phyloP scores from a whole-genome alignment of 2,329 filamentous ascomycete genomes.

The Fusarium lateritium region DNA sequence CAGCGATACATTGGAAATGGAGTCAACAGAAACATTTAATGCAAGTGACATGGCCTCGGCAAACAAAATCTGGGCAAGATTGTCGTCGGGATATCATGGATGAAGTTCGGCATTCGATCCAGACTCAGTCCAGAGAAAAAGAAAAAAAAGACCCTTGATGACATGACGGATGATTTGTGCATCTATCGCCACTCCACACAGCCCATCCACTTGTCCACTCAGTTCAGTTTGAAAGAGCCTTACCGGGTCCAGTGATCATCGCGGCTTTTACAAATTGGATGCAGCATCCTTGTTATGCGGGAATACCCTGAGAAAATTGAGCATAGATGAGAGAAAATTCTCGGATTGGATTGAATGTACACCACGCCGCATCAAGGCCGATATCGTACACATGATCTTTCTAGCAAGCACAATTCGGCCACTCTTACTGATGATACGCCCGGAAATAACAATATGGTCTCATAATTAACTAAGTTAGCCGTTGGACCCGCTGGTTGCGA shows the following conservation, averaged over 20 bases:
- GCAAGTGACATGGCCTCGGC: not conserved
- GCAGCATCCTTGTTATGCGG: slow-evolving; percentile 21
- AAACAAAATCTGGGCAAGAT: slow-evolving; percentile 4
- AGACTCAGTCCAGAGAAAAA: slow-evolving; percentile 8
- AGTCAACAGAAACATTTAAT: not conserved
- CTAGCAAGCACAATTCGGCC: not conserved
- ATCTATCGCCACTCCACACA: slow-evolving; percentile 27
- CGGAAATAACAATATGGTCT: slow-evolving; percentile 1
- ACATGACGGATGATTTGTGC: slow-evolving; percentile 7
- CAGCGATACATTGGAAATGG: slow-evolving; percentile 6
- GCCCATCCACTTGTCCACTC: slow-evolving; percentile 3
- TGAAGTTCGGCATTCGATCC: slow-evolving; percentile 23
- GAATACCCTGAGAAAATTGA: slow-evolving; percentile 17
- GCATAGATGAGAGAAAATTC: slow-evolving; percentile 11
- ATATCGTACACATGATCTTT: no score
- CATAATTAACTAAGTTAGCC: not conserved
- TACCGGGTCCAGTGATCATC: slow-evolving; percentile 32
- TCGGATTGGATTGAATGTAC: slow-evolving; percentile 2
- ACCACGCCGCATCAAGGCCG: not conserved
- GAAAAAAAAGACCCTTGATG: slow-evolving; percentile 20
- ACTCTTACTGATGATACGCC: not conserved
- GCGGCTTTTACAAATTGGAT: slow-evolving; percentile 6
- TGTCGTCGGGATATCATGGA: slow-evolving; percentile 7
- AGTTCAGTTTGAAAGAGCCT: slow-evolving; percentile 3
- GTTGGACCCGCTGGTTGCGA: slow-evolving; percentile 1